phyloP scores from a whole-genome alignment of 2,329 filamentous ascomycete genomes.

The Cordyceps sp. region DNA sequence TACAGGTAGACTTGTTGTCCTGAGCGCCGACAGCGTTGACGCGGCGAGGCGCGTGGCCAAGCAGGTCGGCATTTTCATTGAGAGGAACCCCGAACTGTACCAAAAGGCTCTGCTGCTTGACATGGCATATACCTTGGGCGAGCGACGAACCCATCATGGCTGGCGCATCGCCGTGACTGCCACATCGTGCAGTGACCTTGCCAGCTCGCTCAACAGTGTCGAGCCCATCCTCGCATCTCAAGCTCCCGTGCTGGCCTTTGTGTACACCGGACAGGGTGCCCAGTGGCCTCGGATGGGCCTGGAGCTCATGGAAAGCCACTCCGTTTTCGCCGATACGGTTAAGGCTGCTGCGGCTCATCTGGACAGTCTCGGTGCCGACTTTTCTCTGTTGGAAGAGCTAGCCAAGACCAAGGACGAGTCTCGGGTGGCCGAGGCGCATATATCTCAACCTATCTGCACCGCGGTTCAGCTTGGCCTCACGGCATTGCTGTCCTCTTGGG shows the following conservation, averaged over 20 bases:
- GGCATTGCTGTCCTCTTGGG: constrained; percentile 24
- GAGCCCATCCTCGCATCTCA: constrained; percentile 5
- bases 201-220: constrained; percentile 21
- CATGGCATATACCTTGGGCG: constrained; percentile 29
- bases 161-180: constrained; percentile 27
- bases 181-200: constrained; percentile 24
- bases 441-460: constrained; percentile 25
- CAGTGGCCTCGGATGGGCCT: constrained; percentile 21
- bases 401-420: constrained; percentile 15
- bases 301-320: constrained; percentile 17
- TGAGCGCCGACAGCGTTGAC: constrained; percentile 20
- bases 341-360: constrained; percentile 15
- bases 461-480: constrained; percentile 30
- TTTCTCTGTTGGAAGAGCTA: constrained; percentile 21
- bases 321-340: constrained; percentile 16
- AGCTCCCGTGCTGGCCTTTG: constrained; percentile 12
- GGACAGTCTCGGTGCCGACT: constrained; percentile 15
- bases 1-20: constrained; percentile 26
- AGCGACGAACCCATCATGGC: constrained; percentile 24
- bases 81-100: constrained; percentile 22
- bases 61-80: constrained; percentile 19
- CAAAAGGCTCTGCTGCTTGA: constrained; percentile 25
- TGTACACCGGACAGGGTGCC: constrained; percentile 23
- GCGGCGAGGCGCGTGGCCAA: constrained; percentile 13
- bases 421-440: constrained; percentile 18